Base-by-base conservation (phyloP, 164 flowering plant genomes). In the Vitis cinerea region DNA sequence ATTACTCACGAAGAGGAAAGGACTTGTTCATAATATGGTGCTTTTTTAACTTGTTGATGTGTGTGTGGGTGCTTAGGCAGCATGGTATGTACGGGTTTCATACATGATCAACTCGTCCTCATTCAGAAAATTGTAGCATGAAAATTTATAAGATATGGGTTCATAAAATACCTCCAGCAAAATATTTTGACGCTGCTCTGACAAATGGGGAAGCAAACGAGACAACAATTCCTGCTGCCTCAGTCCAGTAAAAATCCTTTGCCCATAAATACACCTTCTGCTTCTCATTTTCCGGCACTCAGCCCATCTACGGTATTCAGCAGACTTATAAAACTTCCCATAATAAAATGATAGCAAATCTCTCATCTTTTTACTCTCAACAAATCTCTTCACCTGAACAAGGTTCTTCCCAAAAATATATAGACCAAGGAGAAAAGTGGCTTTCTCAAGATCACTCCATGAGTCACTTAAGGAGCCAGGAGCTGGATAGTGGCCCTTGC, bases 351-450 rank as follows among this genome's bases (percentile, higher is more conserved):
- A 85, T 30, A 90, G 68, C 30, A 93, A 65, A 30, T 84, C 89
- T 13, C 90, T 91, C 89, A 88, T 86, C 54, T 47, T 72, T 72
- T 88, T 90, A 69, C 77, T 81, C 71, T 72, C 93, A 48, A 89
- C 59, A 78, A 95, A 93, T 56, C 61, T 85, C 83, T 78, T 67
- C 60, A 90, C 83, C 51, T 74, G 84, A 71, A 76, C 79, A 63
- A 95, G 86, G 66, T 91, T 90, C 78, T 95, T 95, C 63, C 95
- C 97, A 76, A 90, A 91, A 10, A 93, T 85, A 69, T 93, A 90
- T n/a, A 95, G 76, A 62, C 97, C 92, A 56, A 95, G 93, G 64
- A 95, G 80, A 77, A 95, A 87, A 70, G 84, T 79, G 30, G 71
- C 81, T 65, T 75, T 79, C 65, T 95, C 98, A 62, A 74, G 30